These are phyloP conservation scores for Chalciporus piperatus DNA, from an alignment of 768 basidiomycete species.

Conservation along the genomic window DNA sequence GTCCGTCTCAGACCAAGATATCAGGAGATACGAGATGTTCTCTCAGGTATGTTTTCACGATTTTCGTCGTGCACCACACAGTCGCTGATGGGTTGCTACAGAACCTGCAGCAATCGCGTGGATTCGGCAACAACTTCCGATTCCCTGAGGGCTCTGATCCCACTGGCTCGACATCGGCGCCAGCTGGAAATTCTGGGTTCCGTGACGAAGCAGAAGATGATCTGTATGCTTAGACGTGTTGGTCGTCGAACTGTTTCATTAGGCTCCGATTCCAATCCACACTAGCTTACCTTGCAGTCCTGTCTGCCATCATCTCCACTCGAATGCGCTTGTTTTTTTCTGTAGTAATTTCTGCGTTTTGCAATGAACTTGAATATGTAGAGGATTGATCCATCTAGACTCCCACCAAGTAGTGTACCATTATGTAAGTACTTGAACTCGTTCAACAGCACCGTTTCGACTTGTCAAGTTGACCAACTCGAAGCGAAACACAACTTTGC, in stretches of 20 bases:
- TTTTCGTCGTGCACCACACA: background rate
- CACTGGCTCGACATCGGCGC: slow-evolving; percentile 35
- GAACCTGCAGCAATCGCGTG: slow-evolving; percentile 89
- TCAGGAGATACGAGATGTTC: slow-evolving; percentile 98
- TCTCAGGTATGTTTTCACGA: slow-evolving; percentile 57
- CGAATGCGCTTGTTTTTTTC: background rate
- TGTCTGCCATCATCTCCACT: background rate
- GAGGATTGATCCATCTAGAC: background rate
- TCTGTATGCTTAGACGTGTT: slow-evolving; percentile 65
- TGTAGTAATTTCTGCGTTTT: background rate
- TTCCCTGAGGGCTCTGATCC: slow-evolving; percentile 79
- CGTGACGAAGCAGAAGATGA: slow-evolving; percentile 90
- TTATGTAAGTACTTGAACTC: too few relatives aligned
- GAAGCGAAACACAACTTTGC: too few relatives aligned
- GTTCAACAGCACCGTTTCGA: too few relatives aligned
- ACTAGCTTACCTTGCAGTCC: background rate
- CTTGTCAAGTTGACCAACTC: too few relatives aligned
- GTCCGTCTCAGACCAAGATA: slow-evolving; percentile 94
- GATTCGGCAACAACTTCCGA: slow-evolving; percentile 94
- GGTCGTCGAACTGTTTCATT: background rate
- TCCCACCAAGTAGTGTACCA: too few relatives aligned
- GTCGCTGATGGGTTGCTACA: slow-evolving; percentile 22
- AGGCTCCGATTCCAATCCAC: background rate
- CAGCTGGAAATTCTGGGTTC: slow-evolving; percentile 73
- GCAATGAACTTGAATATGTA: background rate